Evolutionary conservation across 2,329 filamentous ascomycete species (phyloP), one percentile per base, ranked within the genome.

Genomic region (Juglanconis oblonga): DNA sequence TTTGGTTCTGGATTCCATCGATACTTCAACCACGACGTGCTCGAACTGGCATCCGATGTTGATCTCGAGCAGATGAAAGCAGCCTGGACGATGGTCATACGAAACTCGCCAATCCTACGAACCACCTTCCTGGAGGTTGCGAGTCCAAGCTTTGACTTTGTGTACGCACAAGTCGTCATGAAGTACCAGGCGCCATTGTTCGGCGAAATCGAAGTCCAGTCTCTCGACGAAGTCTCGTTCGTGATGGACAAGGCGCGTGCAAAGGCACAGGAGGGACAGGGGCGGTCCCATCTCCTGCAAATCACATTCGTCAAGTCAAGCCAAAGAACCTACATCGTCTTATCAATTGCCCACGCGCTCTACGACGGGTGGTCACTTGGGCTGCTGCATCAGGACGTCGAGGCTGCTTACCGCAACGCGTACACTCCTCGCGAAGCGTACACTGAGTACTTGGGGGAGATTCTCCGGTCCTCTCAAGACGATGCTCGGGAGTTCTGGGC

Each of bases 351-450:
- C 0, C 93, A 97, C 73, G 91, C 92, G 1, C 79, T 97, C 24
- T 97, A 97, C 65, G 93, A 97, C 69, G 93, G 93, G 0, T 92
- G 88, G 84, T 96, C 92, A 3, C 81, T 97, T 11, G 78, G 80
- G 3, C 75, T 96, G 14, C 73, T 97, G 1, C 91, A 95, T 66
- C 77, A 81, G 48, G 87, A 95, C 67, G 81, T 97, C 1, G 73
- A 80, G 14, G 77, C 73, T n/a, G 85, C 87, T 1, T 96, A 96
- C 64, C 52, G 76, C 4, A 76, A 77, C 4, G 64, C 70, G 0
- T 70, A 76, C 10, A 64, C 66, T 3, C 42, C 71, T 1, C 79
- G 86, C 4, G 76, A 79, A 9, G 70, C 76, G 0, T 83, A 85
- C 40, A 77, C 83, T 42, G 64, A 73, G 1, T 80, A 87, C 29